Percentiles rank a stretch among this genome's conserved stretches.
Evolutionary conservation across 208 protist genomes (phyloP).

Genomic region (Trypanosoma rangeli): DNA sequence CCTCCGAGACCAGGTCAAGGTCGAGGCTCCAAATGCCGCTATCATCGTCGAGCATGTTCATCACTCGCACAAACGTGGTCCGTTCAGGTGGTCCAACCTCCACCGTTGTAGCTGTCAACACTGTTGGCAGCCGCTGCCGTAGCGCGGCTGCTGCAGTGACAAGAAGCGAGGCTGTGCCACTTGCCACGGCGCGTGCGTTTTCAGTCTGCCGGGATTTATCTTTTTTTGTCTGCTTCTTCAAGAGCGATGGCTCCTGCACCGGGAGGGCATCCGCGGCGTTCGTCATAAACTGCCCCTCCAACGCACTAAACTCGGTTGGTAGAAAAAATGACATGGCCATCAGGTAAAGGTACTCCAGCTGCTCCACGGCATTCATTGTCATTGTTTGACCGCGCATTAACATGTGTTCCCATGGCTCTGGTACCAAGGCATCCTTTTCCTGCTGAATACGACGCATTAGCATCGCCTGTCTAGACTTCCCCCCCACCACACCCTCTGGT

Average conservation of each 20-base stretch:
- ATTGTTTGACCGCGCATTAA: not conserved
- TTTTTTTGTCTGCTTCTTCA: constrained; percentile 8
- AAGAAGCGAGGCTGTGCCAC: not conserved
- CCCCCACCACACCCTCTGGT: not conserved
- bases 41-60: constrained; percentile 36
- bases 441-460: constrained; percentile 34
- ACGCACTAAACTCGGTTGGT: constrained; percentile 47
- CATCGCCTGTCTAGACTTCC: not conserved
- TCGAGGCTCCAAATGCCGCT: constrained; percentile 39
- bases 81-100: constrained; percentile 35
- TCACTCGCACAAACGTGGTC: constrained; percentile 25
- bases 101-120: constrained; percentile 12
- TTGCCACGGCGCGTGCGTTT: not conserved
- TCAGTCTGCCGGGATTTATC: constrained; percentile 15
- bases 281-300: constrained; percentile 54
- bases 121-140: constrained; percentile 5
- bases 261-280: not conserved
- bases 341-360: constrained; percentile 16
- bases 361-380: constrained; percentile 2
- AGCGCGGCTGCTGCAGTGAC: constrained; percentile 6
- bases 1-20: constrained; percentile 32
- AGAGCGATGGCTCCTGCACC: not conserved
- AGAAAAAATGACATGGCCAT: constrained; percentile 46
- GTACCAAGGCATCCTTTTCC: constrained; percentile 45
- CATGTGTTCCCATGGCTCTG: constrained; percentile 53